Conservation (phyloP, 495 filamentous ascomycete genomes). For the Neurospora sp. region DNA sequence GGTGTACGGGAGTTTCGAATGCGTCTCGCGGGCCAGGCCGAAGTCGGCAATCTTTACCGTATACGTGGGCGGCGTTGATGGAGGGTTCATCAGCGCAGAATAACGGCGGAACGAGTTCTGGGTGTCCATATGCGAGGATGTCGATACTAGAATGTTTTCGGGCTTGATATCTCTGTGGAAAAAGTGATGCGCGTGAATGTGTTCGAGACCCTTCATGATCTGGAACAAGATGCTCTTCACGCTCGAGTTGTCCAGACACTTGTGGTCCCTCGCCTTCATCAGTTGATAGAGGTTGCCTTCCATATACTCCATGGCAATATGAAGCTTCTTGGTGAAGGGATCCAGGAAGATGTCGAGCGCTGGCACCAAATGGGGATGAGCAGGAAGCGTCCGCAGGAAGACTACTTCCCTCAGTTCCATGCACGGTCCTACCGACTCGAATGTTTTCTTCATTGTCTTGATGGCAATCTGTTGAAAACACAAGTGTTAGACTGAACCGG, state of each 20-base stretch:
- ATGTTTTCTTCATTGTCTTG: slow-evolving; percentile 99
- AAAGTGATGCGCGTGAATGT: slow-evolving; percentile 94
- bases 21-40: slow-evolving; percentile 92
- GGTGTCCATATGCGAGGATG: slow-evolving; percentile 72
- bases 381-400: slow-evolving; percentile 80
- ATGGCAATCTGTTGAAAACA: slow-evolving; percentile 67
- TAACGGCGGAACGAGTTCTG: slow-evolving; percentile 76
- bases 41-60: slow-evolving; percentile 99
- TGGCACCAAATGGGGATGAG: slow-evolving; percentile 85
- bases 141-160: slow-evolving; percentile 96
- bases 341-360: slow-evolving; percentile 98
- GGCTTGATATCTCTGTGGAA: slow-evolving; percentile 99
- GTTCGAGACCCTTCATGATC: slow-evolving; percentile 89
- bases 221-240: slow-evolving; percentile 98
- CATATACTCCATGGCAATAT: slow-evolving; percentile 99
- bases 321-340: slow-evolving; percentile 86
- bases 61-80: slow-evolving; percentile 85
- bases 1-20: slow-evolving; percentile 91
- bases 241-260: slow-evolving; percentile 75
- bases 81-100: slow-evolving; percentile 86
- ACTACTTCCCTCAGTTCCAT: slow-evolving; percentile 92
- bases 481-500: background rate
- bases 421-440: slow-evolving; percentile 82
- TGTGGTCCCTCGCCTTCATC: slow-evolving; percentile 97
- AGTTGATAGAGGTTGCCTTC: slow-evolving; percentile 98